phyloP scores from a whole-genome alignment of 1,139 yeast species.

The Yamadazyma pseudoaaseri region DNA sequence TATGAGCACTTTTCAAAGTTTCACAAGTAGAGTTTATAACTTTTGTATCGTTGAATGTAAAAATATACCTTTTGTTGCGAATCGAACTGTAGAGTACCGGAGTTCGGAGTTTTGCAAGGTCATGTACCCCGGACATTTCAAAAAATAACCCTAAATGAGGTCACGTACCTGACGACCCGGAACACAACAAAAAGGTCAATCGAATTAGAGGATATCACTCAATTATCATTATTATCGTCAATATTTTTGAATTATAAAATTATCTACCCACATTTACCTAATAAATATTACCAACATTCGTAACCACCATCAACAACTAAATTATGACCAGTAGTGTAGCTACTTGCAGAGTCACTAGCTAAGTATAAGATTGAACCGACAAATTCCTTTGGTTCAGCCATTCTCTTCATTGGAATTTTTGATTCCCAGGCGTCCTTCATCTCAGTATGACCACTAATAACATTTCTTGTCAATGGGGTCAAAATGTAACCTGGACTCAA shows the following conservation, averaged over 20 bases:
- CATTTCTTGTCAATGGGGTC: constrained; percentile 49
- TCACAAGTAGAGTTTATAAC: constrained; percentile 7
- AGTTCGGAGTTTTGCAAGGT: neutral
- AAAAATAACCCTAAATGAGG: neutral
- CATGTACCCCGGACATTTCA: constrained; percentile 2
- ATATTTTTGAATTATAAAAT: too few relatives aligned
- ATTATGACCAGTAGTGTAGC: constrained; percentile 51
- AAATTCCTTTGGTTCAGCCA: constrained; percentile 53
- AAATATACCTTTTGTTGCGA: too few relatives aligned
- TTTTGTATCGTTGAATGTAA: too few relatives aligned
- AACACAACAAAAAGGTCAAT: too few relatives aligned
- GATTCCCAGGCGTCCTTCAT: constrained; percentile 51
- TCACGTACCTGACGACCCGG: too few relatives aligned
- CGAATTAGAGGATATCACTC: too few relatives aligned
- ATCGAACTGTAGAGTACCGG: too few relatives aligned
- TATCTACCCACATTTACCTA: too few relatives aligned
- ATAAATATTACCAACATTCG: constrained; percentile 35
- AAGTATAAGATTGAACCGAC: constrained; percentile 47
- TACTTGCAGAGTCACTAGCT: constrained; percentile 45
- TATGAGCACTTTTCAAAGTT: constrained; percentile 7
- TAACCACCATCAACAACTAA: constrained; percentile 53
- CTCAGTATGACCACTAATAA: constrained; percentile 43
- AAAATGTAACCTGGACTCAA: constrained; percentile 49
- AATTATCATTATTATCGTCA: neutral
- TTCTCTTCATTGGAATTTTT: constrained; percentile 49